Conservation (phyloP, 2,329 filamentous ascomycete species). For the Delphinella strobiligena region DNA sequence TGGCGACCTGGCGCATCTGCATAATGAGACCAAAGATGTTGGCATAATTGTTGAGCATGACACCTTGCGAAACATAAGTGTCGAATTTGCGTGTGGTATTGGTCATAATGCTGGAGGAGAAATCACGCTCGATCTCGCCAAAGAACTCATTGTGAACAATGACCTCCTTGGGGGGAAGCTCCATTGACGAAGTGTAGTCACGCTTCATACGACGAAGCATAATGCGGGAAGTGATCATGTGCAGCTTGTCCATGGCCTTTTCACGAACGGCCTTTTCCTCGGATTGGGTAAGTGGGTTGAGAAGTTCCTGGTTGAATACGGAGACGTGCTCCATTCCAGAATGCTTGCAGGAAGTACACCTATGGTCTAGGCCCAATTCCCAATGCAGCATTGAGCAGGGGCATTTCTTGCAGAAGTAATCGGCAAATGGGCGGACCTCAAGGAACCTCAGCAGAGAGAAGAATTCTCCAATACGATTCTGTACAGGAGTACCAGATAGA, state of each 20-base stretch:
- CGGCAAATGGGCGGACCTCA: constrained; percentile 76
- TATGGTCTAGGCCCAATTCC: constrained; percentile 59
- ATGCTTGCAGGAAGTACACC: constrained; percentile 58
- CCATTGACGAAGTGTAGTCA: constrained; percentile 89
- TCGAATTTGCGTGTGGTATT: constrained; percentile 82
- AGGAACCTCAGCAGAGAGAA: constrained; percentile 91
- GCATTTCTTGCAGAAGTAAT: constrained; percentile 87
- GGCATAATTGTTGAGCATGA: constrained; percentile 91
- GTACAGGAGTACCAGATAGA: constrained; percentile 83
- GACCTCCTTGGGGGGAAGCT: constrained; percentile 88
- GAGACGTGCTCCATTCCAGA: constrained; percentile 58
- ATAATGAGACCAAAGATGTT: constrained; percentile 99
- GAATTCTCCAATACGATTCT: constrained; percentile 95
- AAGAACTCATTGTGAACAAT: constrained; percentile 92
- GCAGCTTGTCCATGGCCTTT: constrained; percentile 67
- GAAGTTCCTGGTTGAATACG: constrained; percentile 86
- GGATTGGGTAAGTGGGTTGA: constrained; percentile 56
- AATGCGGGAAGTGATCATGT: constrained; percentile 79
- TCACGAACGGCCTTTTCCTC: constrained; percentile 44
- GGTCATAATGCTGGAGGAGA: constrained; percentile 90
- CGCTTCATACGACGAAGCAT: constrained; percentile 94
- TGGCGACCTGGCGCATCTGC: constrained; percentile 97
- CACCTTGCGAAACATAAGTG: constrained; percentile 87
- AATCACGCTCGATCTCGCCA: constrained; percentile 89
- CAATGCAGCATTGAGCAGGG: constrained; percentile 73